Base-by-base conservation (phyloP, 495 filamentous ascomycete species). In the Aspergillus sparsus region DNA sequence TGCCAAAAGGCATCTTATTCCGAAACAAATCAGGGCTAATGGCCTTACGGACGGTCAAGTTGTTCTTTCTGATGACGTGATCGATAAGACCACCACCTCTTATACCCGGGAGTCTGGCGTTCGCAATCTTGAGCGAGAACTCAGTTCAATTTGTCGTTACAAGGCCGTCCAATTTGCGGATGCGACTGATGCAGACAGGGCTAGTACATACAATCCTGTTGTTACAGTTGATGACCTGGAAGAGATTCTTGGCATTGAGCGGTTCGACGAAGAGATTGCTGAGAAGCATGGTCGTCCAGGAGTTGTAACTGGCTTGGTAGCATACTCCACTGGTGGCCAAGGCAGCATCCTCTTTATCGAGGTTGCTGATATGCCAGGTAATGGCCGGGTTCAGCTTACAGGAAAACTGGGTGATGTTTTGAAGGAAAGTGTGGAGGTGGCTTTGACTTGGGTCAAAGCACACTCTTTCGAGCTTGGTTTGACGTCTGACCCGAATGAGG, bases 101-200 rank as follows among this genome's bases (percentile, higher is more conserved):
- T 99, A 99, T 75, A 99, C 94, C 12, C 90, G 95, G 50, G 94
- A 99, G 77, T 89, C 94, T n/a, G 94, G 94, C 42, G 94, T 99
- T 7, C 92, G 94, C 63, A 97, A 94, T 67, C 83, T 99, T 4
- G 94, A 99, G 74, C 88, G 94, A 53, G 95, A 98, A 75, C 86
- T 99, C 61, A 93, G 93, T 54, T 89, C 91, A 34, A 92, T 99
- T 50, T 95, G 93, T 67, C 91, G 94, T 50, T 86, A 88, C 61
- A 99, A 99, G 79, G 94, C 94, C 9, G 94, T 99, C 33, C 87
- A 97, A 74, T 98, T 82, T 69, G 89, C 94, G 15, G 91, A 97
- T 66, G 91, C 92, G 18, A 88, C 88, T 65, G 94, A 99, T 67
- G 68, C 79, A n/a, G 82, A 82, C n/a, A 74, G 84, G 10, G 79